These are phyloP conservation scores for Myxozyma sirexii DNA, from an alignment of 805 yeast species.

Conservation along the genomic window DNA sequence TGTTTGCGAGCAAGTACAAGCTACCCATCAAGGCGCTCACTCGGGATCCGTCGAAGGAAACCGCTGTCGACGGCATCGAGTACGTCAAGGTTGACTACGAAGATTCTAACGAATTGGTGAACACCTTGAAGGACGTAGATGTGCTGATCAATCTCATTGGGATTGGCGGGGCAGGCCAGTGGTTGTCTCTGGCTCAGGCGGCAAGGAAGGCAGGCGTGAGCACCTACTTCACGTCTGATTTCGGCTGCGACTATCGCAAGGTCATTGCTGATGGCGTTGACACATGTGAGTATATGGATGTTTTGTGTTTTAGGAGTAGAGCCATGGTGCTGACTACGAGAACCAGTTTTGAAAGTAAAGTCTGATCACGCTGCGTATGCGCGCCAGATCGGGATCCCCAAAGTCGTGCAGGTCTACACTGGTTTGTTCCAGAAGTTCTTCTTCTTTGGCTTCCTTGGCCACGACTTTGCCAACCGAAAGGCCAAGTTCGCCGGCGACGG, in stretches of 20 bases:
- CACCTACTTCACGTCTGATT: slow-evolving; percentile 62
- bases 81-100: slow-evolving; percentile 21
- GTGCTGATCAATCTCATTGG: slow-evolving; percentile 53
- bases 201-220: slow-evolving; percentile 49
- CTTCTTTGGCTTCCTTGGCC: slow-evolving; percentile 23
- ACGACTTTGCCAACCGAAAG: slow-evolving; percentile 13
- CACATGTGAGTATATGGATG: slow-evolving; percentile 1
- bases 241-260: slow-evolving; percentile 50
- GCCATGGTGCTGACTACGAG: no score
- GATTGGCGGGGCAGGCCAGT: slow-evolving; percentile 44
- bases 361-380: slow-evolving; percentile 29
- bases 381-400: slow-evolving; percentile 34
- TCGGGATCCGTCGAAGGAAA: slow-evolving; percentile 43
- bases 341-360: slow-evolving; percentile 23
- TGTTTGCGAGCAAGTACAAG: slow-evolving; percentile 48
- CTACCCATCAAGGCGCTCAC: slow-evolving; percentile 58
- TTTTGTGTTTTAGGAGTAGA: neutral
- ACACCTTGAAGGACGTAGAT: slow-evolving; percentile 52
- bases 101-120: slow-evolving; percentile 36
- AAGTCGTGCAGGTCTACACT: slow-evolving; percentile 34
- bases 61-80: slow-evolving; percentile 13
- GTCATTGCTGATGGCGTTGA: neutral
- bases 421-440: slow-evolving; percentile 35
- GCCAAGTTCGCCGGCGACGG: slow-evolving; percentile 32
- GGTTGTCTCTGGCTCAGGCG: slow-evolving; percentile 46